These are phyloP conservation scores for Monilinia aucupariae DNA, from an alignment of 2,329 filamentous ascomycete species.

Conservation along the genomic window DNA sequence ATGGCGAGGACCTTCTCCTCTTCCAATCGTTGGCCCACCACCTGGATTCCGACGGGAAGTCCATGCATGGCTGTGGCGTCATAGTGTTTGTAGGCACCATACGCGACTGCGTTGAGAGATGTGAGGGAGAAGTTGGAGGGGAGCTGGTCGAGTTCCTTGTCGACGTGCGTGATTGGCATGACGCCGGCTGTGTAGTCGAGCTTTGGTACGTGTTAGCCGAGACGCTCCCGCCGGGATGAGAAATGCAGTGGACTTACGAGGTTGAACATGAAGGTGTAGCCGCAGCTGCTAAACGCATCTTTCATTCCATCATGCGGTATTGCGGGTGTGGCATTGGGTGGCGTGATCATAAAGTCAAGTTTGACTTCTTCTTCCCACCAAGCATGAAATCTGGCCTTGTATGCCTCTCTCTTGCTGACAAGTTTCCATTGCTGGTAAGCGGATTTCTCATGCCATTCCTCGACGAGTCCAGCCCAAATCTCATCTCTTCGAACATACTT, in stretches of 20 bases:
- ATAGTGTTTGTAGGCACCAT: constrained; percentile 81
- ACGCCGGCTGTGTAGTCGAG: constrained; percentile 83
- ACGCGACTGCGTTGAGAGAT: constrained; percentile 71
- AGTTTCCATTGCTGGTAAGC: constrained; percentile 79
- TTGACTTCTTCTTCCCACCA: constrained; percentile 74
- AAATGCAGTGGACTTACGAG: constrained; percentile 48
- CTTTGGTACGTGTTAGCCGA: constrained; percentile 37
- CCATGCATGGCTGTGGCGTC: constrained; percentile 79
- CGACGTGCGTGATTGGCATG: constrained; percentile 79
- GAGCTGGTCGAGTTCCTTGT: constrained; percentile 61
- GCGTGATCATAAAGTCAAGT: constrained; percentile 73
- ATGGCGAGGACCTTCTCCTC: constrained; percentile 36
- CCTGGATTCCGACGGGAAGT: constrained; percentile 68
- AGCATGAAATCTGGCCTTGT: constrained; percentile 71
- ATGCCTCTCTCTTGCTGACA: constrained; percentile 69
- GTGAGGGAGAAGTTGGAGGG: constrained; percentile 54
- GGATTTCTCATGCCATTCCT: constrained; percentile 66
- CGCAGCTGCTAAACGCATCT: constrained; percentile 77
- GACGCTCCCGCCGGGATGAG: not conserved
- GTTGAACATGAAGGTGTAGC: constrained; percentile 93
- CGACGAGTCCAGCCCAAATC: constrained; percentile 72
- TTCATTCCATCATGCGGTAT: constrained; percentile 83
- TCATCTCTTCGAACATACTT: constrained; percentile 71
- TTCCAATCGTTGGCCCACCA: constrained; percentile 34
- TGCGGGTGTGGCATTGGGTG: constrained; percentile 86